Percentiles rank a stretch among this genome's conserved stretches.
Evolutionary conservation across 2,329 filamentous ascomycete species (phyloP).

Genomic region (Fusarium bactridioides): DNA sequence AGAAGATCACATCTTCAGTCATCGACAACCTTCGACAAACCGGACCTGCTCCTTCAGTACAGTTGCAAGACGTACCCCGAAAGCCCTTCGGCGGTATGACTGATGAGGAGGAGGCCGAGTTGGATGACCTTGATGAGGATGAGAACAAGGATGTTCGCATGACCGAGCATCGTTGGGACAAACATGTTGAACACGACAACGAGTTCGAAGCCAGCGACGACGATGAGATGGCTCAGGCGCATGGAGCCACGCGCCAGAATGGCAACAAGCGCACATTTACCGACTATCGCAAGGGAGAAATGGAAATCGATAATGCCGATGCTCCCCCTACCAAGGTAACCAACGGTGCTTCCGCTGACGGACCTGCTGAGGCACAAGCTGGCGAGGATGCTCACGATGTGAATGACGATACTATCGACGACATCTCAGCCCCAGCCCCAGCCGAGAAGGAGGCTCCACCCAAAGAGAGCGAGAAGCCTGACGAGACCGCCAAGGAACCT

Average conservation of each 20-base stretch:
- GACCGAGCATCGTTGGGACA: conserved; percentile 84
- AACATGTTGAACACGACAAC: conserved; percentile 76
- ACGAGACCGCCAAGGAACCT: conserved; percentile 21
- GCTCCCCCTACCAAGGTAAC: conserved; percentile 49
- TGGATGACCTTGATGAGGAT: conserved; percentile 80
- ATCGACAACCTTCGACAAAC: conserved; percentile 89
- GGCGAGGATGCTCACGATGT: conserved; percentile 47
- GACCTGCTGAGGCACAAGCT: conserved; percentile 41
- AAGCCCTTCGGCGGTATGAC: conserved; percentile 69
- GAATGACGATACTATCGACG: conserved; percentile 55
- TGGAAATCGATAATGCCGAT: conserved; percentile 49
- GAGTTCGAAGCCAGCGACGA: conserved; percentile 91
- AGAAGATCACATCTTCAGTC: conserved; percentile 81
- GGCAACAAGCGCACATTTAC: conserved; percentile 60
- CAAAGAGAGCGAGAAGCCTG: conserved; percentile 29
- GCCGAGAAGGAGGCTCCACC: conserved; percentile 39
- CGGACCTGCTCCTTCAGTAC: conserved; percentile 85
- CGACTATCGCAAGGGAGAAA: conserved; percentile 57
- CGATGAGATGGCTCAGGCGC: conserved; percentile 77
- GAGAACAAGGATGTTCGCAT: conserved; percentile 84
- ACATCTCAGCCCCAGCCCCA: conserved; percentile 46
- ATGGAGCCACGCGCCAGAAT: conserved; percentile 70
- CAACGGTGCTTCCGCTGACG: conserved; percentile 43
- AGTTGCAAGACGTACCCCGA: conserved; percentile 80
- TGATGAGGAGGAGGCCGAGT: conserved; percentile 71